These are phyloP conservation scores for Aspergillus alliaceus DNA, from an alignment of 2,329 filamentous ascomycete species.

Conservation along the genomic window DNA sequence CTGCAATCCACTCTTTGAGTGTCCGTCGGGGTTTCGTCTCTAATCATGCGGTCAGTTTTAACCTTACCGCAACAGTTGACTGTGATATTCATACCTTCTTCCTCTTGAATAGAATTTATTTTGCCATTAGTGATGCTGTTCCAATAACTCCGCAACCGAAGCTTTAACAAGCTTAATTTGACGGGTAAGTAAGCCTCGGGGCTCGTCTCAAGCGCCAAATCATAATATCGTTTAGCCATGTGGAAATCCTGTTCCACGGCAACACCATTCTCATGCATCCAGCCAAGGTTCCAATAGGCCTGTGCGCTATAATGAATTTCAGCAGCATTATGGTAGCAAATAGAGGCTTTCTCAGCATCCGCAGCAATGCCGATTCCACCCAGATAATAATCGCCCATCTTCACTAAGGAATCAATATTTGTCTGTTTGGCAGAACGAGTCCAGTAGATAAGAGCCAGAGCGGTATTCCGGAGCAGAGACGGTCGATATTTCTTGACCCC, in stretches of 20 bases:
- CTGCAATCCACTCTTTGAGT: constrained; percentile 79
- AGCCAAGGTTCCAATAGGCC: constrained; percentile 93
- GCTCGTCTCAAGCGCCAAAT: constrained; percentile 87
- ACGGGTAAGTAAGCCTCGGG: constrained; percentile 92
- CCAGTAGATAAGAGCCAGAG: constrained; percentile 85
- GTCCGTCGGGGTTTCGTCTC: constrained; percentile 72
- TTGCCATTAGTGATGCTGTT: constrained; percentile 88
- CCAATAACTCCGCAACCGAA: constrained; percentile 86
- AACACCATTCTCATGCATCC: constrained; percentile 99
- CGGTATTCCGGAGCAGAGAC: constrained; percentile 56
- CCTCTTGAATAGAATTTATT: constrained; percentile 88
- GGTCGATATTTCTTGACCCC: constrained; percentile 40
- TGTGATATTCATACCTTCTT: constrained; percentile 65
- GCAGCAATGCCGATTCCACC: constrained; percentile 70
- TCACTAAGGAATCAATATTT: constrained; percentile 91
- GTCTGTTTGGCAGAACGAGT: constrained; percentile 89
- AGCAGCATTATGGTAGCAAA: constrained; percentile 88
- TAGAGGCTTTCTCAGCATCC: constrained; percentile 82
- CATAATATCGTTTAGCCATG: constrained; percentile 93
- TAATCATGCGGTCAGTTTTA: constrained; percentile 42
- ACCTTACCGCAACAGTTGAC: neutral
- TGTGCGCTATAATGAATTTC: constrained; percentile 92
- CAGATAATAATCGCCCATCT: constrained; percentile 98
- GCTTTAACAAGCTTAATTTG: constrained; percentile 80
- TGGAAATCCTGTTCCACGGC: constrained; percentile 94